phyloP scores from a whole-genome alignment of 352 stramenopile genomes.

The Phytopythium helicoides region DNA sequence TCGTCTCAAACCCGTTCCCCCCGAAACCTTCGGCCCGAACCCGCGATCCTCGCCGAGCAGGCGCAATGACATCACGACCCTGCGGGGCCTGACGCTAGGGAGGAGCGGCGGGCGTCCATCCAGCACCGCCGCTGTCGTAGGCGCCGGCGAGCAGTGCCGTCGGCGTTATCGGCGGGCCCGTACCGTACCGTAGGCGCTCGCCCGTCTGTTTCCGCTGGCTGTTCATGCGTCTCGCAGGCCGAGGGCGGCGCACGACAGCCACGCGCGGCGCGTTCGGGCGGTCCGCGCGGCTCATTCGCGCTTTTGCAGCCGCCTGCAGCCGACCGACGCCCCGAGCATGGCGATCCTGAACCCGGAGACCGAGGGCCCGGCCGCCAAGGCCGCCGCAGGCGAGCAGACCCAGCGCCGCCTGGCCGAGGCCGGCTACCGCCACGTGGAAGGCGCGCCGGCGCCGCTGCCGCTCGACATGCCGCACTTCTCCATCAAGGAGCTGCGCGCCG shows the following conservation, averaged over 20 bases:
- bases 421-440: slow-evolving; percentile 72
- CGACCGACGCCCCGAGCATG: too few species aligned
- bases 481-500: slow-evolving; percentile 87
- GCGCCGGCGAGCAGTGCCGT: not conserved
- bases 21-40: too few species aligned
- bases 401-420: slow-evolving; percentile 54
- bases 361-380: slow-evolving; percentile 29
- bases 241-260: too few species aligned
- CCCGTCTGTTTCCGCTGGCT: not conserved
- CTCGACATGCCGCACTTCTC: slow-evolving; percentile 85
- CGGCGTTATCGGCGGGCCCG: not conserved
- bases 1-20: too few species aligned
- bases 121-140: slow-evolving; percentile 9
- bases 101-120: slow-evolving; percentile 15
- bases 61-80: slow-evolving; percentile 48
- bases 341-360: slow-evolving; percentile 66
- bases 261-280: too few species aligned
- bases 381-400: slow-evolving; percentile 25
- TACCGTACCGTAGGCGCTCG: not conserved
- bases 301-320: slow-evolving; percentile 28
- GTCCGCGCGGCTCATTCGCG: slow-evolving; percentile 16
- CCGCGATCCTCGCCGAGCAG: too few species aligned
- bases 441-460: slow-evolving; percentile 73
- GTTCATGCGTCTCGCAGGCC: too few species aligned
- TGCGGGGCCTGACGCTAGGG: slow-evolving; percentile 28